A percentile compares a stretch with the other conserved stretches of the same genome.
These are phyloP conservation scores for Neocallimastix lanati DNA, from an alignment of 192 early-diverging fungal species.

Conservation along the genomic window DNA sequence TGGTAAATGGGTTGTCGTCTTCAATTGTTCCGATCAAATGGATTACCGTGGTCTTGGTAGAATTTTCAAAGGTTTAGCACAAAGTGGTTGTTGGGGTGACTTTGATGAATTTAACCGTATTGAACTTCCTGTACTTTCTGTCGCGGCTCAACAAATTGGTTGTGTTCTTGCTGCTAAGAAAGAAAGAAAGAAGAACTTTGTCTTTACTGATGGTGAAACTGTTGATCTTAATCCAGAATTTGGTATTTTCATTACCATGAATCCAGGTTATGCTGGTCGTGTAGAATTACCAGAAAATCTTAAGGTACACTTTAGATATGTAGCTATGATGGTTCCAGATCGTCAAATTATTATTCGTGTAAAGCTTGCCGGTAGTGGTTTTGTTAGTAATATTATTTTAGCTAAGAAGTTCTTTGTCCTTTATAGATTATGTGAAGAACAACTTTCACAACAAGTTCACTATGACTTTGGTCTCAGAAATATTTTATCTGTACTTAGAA, in stretches of 20 bases:
- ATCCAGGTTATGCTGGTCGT: conserved; percentile 47
- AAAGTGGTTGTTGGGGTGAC: conserved; percentile 43
- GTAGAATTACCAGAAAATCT: conserved; percentile 47
- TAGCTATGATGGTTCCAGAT: conserved; percentile 50
- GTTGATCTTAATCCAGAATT: conserved; percentile 50
- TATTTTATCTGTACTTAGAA: conserved; percentile 42
- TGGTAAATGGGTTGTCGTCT: conserved; percentile 51
- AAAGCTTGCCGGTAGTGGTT: conserved; percentile 45
- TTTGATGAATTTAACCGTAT: conserved; percentile 53
- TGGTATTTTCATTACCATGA: conserved; percentile 52
- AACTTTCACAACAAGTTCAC: conserved; percentile 46
- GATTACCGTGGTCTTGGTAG: conserved; percentile 44
- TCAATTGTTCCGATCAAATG: conserved; percentile 53
- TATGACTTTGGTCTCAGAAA: conserved; percentile 47
- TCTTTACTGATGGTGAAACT: conserved; percentile 45
- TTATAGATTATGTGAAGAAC: conserved; percentile 42
- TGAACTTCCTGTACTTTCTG: conserved; percentile 41
- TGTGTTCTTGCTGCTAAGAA: conserved; percentile 39
- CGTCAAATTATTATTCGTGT: conserved; percentile 47
- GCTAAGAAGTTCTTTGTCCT: conserved; percentile 50
- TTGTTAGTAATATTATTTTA: conserved; percentile 39
- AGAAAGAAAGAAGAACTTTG: conserved; percentile 33
- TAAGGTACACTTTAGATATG: conserved; percentile 46
- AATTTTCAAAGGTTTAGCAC: conserved; percentile 44
- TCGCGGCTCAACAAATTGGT: conserved; percentile 46